A percentile compares a stretch with the other conserved stretches of the same genome.
Evolutionary conservation across 345 rosid species (phyloP).

Genomic region (Laguncularia racemosa): DNA sequence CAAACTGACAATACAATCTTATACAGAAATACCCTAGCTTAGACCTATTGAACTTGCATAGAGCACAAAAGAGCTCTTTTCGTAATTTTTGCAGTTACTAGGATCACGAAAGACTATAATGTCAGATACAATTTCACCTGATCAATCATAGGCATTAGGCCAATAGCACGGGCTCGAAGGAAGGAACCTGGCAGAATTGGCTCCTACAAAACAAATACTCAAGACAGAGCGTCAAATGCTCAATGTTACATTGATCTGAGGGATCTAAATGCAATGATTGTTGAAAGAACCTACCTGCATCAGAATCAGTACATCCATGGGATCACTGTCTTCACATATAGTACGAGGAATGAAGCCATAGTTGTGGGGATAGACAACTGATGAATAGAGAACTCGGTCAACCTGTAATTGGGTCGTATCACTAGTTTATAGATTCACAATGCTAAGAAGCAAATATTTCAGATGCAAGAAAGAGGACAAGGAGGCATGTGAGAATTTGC

Average conservation of each 20-base stretch:
- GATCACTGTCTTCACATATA: constrained; percentile 94
- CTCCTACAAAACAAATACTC: constrained; percentile 39
- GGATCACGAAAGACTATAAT: not conserved
- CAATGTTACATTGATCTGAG: not conserved
- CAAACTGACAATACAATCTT: too few relatives aligned
- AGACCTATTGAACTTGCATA: too few relatives aligned
- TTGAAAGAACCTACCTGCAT: constrained; percentile 68
- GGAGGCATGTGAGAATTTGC: not conserved
- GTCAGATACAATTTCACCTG: constrained; percentile 38
- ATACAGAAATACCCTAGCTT: too few relatives aligned
- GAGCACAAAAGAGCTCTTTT: too few relatives aligned
- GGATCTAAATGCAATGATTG: not conserved
- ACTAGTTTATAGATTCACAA: not conserved
- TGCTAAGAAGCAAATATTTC: not conserved
- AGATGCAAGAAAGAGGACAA: not conserved
- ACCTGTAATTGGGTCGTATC: constrained; percentile 35
- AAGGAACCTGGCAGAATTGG: constrained; percentile 87
- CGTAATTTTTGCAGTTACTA: too few relatives aligned
- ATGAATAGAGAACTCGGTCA: constrained; percentile 92
- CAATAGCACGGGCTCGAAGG: constrained; percentile 98
- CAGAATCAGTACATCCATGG: constrained; percentile 88
- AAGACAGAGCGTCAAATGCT: constrained; percentile 2
- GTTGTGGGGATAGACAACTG: constrained; percentile 98
- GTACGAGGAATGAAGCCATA: constrained; percentile 98
- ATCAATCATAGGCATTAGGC: constrained; percentile 97